Conservation (phyloP, 805 yeast genomes). For the Allodekkera sacchari region DNA sequence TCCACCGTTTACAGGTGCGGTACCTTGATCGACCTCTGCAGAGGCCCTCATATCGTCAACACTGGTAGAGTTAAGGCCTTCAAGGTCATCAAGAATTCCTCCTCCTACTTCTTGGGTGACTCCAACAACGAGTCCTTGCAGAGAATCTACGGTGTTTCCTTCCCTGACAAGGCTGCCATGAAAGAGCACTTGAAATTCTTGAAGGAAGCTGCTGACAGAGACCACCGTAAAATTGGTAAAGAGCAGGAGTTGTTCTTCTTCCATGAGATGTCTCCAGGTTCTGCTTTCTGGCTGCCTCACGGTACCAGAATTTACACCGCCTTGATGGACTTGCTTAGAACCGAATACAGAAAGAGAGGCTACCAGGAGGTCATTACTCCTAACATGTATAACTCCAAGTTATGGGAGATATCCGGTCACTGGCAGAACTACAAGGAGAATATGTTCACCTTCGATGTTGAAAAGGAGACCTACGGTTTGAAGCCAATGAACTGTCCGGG, state of each 20-base stretch:
- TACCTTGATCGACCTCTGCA: conserved; percentile 90
- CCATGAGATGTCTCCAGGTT: conserved; percentile 96
- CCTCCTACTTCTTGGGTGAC: conserved; percentile 94
- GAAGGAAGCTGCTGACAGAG: conserved; percentile 93
- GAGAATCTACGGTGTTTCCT: conserved; percentile 94
- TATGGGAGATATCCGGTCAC: conserved; percentile 99
- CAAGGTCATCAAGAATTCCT: conserved; percentile 89
- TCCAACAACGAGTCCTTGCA: conserved; percentile 88
- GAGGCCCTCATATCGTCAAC: conserved; percentile 97
- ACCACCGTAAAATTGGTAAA: conserved; percentile 91
- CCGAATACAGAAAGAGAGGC: conserved; percentile 87
- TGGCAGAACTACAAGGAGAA: conserved; percentile 97
- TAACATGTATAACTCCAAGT: conserved; percentile 93
- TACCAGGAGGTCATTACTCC: conserved; percentile 99
- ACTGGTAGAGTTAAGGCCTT: conserved; percentile 94
- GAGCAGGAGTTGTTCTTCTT: conserved; percentile 95
- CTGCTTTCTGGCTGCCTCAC: conserved; percentile 98
- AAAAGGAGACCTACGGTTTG: conserved; percentile 89
- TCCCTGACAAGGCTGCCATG: conserved; percentile 97
- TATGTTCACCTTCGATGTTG: conserved; percentile 95
- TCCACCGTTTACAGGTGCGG: conserved; percentile 98
- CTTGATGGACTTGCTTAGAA: conserved; percentile 68
- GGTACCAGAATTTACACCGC: conserved; percentile 96
- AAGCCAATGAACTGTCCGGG: conserved; percentile 74
- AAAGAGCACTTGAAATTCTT: conserved; percentile 89